Evolutionary conservation across 148 eudicot species (phyloP).

Genomic region (Fagopyrum tataricum): DNA sequence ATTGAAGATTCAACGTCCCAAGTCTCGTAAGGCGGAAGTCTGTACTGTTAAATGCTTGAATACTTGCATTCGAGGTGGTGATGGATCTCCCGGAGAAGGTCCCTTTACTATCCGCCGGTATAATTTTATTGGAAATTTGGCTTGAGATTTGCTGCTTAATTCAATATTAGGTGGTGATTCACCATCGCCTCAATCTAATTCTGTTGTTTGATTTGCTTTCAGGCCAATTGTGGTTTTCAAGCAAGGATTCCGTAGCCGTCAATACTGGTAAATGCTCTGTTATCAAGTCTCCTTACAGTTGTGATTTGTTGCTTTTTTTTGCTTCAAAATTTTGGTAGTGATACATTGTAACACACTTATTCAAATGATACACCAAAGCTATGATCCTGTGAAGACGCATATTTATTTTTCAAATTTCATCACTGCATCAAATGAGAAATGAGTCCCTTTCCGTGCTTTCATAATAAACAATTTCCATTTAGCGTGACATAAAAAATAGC

Average conservation of each 20-base stretch:
- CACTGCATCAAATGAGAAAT: no score
- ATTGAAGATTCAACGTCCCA: slow-evolving; percentile 67
- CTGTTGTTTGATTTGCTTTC: slow-evolving; percentile 15
- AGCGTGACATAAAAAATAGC: no score
- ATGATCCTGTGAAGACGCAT: no score
- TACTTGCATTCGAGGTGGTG: slow-evolving; percentile 78
- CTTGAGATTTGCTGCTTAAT: neutral
- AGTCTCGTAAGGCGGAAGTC: slow-evolving; percentile 70
- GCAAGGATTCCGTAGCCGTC: slow-evolving; percentile 74
- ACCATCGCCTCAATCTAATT: neutral
- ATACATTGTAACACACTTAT: no score
- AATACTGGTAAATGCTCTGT: slow-evolving; percentile 33
- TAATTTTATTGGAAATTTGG: no score
- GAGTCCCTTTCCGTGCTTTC: no score
- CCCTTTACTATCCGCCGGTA: slow-evolving; percentile 47
- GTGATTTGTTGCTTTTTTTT: no score
- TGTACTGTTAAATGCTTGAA: slow-evolving; percentile 71
- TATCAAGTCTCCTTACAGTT: neutral
- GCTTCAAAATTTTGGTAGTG: no score
- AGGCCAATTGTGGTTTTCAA: slow-evolving; percentile 79
- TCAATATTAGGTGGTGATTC: neutral
- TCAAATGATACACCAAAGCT: no score
- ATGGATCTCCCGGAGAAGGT: slow-evolving; percentile 84
- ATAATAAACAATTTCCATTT: no score
- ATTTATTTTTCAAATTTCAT: no score